phyloP scores from a whole-genome alignment of 495 filamentous ascomycete genomes.

The Penicillium bovifimosum region DNA sequence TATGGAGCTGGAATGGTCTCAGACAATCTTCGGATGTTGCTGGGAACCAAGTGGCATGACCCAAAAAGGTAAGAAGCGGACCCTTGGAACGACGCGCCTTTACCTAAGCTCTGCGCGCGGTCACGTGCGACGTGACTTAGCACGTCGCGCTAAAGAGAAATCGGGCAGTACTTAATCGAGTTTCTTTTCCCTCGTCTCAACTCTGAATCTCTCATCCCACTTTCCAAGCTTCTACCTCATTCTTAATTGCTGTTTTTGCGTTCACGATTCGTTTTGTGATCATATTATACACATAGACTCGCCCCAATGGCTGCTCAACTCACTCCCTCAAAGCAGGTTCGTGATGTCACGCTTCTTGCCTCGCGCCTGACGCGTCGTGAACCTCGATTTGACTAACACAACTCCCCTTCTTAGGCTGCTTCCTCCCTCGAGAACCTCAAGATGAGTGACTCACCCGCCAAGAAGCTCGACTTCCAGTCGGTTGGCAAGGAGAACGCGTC shows the following conservation, averaged over 20 bases:
- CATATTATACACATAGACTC: constrained; percentile 17
- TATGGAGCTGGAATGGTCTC: no score
- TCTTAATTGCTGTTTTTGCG: constrained; percentile 18
- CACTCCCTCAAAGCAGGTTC: constrained; percentile 86
- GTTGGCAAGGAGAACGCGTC: constrained; percentile 80
- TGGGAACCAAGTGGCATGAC: constrained; percentile 27
- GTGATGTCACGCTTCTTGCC: constrained; percentile 38
- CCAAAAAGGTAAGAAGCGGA: constrained; percentile 12
- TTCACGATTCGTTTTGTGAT: constrained; percentile 13
- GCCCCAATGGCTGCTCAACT: constrained; percentile 61
- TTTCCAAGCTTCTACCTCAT: constrained; percentile 20
- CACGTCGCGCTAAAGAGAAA: constrained; percentile 40
- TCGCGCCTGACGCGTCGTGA: constrained; percentile 32
- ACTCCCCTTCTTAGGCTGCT: constrained; percentile 55
- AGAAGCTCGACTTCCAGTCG: constrained; percentile 75
- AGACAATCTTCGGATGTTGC: constrained; percentile 18
- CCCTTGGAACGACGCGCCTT: constrained; percentile 7
- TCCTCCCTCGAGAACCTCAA: constrained; percentile 81
- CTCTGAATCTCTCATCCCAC: constrained; percentile 14
- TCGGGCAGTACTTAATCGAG: constrained; percentile 25
- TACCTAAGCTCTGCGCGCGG: constrained; percentile 16
- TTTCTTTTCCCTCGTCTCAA: constrained; percentile 28
- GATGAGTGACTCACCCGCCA: constrained; percentile 82
- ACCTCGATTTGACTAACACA: constrained; percentile 21
- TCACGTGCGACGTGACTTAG: constrained; percentile 47